Conservation (phyloP, 2,329 filamentous ascomycete species). For the Colletotrichum liaoningense region DNA sequence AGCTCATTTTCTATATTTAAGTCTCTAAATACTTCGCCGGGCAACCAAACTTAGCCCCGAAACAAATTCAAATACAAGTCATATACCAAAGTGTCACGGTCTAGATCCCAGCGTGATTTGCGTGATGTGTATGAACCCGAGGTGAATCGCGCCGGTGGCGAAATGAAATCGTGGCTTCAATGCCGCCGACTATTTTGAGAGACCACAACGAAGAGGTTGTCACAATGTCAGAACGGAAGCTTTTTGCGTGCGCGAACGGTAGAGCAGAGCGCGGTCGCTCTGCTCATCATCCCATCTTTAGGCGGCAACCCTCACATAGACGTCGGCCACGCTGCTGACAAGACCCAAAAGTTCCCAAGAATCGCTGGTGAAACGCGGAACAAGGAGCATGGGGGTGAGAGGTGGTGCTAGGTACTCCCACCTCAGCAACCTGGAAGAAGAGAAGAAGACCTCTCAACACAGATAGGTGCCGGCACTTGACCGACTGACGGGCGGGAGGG, state of each 20-base stretch:
- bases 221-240: not conserved
- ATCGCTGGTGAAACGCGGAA: constrained; percentile 7
- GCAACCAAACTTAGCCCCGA: not conserved
- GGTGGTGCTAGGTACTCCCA: not conserved
- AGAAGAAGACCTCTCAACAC: not conserved
- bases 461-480: not conserved
- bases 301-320: not conserved
- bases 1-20: not conserved
- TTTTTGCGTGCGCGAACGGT: not conserved
- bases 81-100: not conserved
- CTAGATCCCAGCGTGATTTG: not conserved
- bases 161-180: not conserved
- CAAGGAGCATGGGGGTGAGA: not conserved
- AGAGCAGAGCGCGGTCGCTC: not conserved
- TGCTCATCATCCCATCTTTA: not conserved
- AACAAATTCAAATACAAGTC: not conserved
- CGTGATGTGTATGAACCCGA: not conserved
- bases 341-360: not conserved
- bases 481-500: not conserved
- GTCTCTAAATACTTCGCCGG: not conserved
- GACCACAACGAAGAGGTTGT: too few relatives aligned
- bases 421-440: not conserved
- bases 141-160: not conserved
- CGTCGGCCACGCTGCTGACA: not conserved
- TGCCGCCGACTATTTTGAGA: too few relatives aligned